A percentile compares a stretch with the other conserved stretches of the same genome.
Evolutionary conservation across 2,329 filamentous ascomycete species (phyloP).

Genomic region (Dactylonectria macrodidyma): DNA sequence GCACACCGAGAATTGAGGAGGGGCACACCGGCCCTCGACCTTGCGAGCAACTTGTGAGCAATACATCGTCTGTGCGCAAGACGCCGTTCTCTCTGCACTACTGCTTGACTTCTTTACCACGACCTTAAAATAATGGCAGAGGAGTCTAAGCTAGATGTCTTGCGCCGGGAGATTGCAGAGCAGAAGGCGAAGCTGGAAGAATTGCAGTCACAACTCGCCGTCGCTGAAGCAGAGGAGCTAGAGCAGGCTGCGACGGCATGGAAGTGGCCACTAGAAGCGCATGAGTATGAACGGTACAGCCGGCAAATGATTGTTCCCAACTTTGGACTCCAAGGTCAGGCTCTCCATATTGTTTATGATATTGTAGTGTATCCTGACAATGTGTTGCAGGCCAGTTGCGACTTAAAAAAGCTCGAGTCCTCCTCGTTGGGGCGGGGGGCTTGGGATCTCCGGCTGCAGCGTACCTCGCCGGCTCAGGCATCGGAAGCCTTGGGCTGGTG

Average conservation of each 20-base stretch:
- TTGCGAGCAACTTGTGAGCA: neutral
- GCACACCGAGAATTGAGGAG: slow-evolving; percentile 44
- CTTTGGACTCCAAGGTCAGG: slow-evolving; percentile 80
- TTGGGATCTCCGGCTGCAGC: slow-evolving; percentile 92
- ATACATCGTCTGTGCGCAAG: neutral
- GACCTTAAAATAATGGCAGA: slow-evolving; percentile 53
- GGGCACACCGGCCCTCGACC: slow-evolving; percentile 30
- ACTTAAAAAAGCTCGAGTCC: slow-evolving; percentile 78
- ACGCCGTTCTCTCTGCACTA: neutral
- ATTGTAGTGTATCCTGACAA: slow-evolving; percentile 7
- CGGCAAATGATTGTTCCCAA: slow-evolving; percentile 91
- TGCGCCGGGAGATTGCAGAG: slow-evolving; percentile 64
- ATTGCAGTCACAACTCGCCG: slow-evolving; percentile 53
- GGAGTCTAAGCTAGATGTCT: slow-evolving; percentile 50
- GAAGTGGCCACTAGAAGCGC: slow-evolving; percentile 78
- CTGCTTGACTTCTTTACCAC: neutral
- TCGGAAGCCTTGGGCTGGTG: slow-evolving; percentile 86
- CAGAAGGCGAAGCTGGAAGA: slow-evolving; percentile 64
- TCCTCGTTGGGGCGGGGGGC: slow-evolving; percentile 90
- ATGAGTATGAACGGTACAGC: slow-evolving; percentile 90
- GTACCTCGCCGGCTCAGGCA: slow-evolving; percentile 92
- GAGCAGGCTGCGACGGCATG: slow-evolving; percentile 43
- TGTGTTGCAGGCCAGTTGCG: slow-evolving; percentile 77
- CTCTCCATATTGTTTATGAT: neutral
- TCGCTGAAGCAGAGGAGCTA: slow-evolving; percentile 9